Base-by-base conservation (phyloP, 2,329 filamentous ascomycete species). In the Coniochaeta hoffmannii region DNA sequence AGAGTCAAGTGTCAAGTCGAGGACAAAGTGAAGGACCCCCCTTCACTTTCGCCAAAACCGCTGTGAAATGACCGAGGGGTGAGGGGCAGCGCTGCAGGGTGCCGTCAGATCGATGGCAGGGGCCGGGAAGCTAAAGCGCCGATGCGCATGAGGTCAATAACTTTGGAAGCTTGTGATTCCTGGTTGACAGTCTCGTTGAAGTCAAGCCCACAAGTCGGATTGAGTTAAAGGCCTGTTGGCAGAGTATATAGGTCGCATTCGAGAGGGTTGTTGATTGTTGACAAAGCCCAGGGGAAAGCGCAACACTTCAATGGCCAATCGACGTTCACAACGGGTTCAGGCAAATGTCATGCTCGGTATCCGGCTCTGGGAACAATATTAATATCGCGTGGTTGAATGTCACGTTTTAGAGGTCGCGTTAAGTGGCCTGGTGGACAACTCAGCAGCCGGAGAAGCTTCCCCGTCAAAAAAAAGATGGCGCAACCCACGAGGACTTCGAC, bases 261-360 rank as follows among this genome's bases (percentile, higher is more conserved):
- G 36, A 41, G 41, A 46, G 41, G 36, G 22, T 46, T 46, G 41
- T 46, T 46, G 41, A 46, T 46, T 46, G 41, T 46, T 46, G 41
- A 46, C 41, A 46, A 28, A 24, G 22, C 19, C 7, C 24, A n/a
- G 36, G 19, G 36, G 36, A 46, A 46, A 19, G 41, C 41, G 41
- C 41, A 22, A 26, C 41, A 28, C 19, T 46, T 14, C 11, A 14
- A 46, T 28, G 41, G 41, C 22, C 24, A 14, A 28, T 12, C 12
- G 3, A 19, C 4, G 19, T 17, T 26, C 3, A 28, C 19, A 26
- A 19, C 41, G 14, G 7, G 26, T 46, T 46, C 41, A 46, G 41
- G 41, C 41, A 46, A 46, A 26, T 46, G 41, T 12, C 36, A 17
- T 34, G 32, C 17, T 41, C 17, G 11, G 2, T 10, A 14, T 22